phyloP scores from a whole-genome alignment of 345 rosid species.

The Bruguiera sexangula region DNA sequence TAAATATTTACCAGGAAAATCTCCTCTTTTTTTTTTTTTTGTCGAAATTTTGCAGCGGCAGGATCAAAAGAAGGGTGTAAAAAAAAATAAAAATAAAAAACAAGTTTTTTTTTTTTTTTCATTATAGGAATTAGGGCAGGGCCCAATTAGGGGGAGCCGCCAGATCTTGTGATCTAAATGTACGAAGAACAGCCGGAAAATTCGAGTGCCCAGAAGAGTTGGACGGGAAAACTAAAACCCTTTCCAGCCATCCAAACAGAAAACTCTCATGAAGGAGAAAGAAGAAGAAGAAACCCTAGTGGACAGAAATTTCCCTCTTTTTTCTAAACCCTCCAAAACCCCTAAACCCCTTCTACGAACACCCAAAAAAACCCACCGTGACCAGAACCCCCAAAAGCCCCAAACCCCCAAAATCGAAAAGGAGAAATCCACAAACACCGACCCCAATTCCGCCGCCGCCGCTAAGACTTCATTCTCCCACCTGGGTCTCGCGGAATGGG shows the following conservation, averaged over 20 bases:
- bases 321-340: slow-evolving; percentile 39
- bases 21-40: no score
- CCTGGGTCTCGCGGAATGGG: slow-evolving; percentile 83
- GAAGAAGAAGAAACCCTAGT: slow-evolving; percentile 22
- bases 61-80: no score
- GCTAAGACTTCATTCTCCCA: slow-evolving; percentile 39
- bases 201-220: no score
- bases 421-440: slow-evolving; percentile 24
- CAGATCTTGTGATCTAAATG: no score
- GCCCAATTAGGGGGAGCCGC: not conserved
- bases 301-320: slow-evolving; percentile 49
- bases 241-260: not conserved
- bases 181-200: no score
- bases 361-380: not conserved
- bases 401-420: slow-evolving; percentile 37
- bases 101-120: no score
- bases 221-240: not conserved
- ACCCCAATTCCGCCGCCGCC: slow-evolving; percentile 20
- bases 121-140: no score
- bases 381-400: slow-evolving; percentile 20
- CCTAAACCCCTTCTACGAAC: slow-evolving; percentile 11
- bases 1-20: no score
- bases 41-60: no score
- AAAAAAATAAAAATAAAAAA: no score
- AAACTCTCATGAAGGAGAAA: slow-evolving; percentile 16